phyloP scores from a whole-genome alignment of 1,139 yeast species.

The Suhomyces panamericanus region DNA sequence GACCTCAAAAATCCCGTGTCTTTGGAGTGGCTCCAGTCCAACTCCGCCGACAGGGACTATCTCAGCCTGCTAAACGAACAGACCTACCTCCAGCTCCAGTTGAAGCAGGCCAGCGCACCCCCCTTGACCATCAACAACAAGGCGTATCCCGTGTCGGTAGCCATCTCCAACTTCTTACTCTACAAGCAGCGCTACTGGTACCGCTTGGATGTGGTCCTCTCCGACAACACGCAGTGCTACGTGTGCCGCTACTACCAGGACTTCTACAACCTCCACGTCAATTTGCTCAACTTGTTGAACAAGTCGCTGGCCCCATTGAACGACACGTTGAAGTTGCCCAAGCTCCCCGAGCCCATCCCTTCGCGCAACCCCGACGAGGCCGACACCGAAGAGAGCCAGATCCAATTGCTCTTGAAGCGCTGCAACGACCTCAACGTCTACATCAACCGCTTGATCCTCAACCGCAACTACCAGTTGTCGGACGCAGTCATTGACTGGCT shows the following conservation, averaged over 20 bases:
- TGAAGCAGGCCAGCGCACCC: conserved; percentile 19
- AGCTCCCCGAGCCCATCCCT: conserved; percentile 47
- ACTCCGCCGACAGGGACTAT: conserved; percentile 5
- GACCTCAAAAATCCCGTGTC: conserved; percentile 41
- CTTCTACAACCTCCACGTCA: conserved; percentile 42
- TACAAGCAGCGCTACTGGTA: conserved; percentile 44
- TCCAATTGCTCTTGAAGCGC: conserved; percentile 26
- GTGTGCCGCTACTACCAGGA: conserved; percentile 45
- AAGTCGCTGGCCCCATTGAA: conserved; percentile 15
- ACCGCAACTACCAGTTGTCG: conserved; percentile 29
- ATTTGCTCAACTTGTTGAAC: conserved; percentile 24
- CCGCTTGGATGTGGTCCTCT: conserved; percentile 38
- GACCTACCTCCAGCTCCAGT: conserved; percentile 23
- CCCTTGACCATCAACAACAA: conserved; percentile 35
- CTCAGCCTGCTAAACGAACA: conserved; percentile 16
- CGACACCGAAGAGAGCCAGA: conserved; percentile 11
- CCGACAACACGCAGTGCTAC: conserved; percentile 31
- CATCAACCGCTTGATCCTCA: conserved; percentile 29
- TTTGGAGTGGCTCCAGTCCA: conserved; percentile 34
- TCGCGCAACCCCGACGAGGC: conserved; percentile 17
- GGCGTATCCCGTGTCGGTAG: conserved; percentile 33
- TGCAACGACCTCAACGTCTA: conserved; percentile 39
- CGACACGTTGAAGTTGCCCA: conserved; percentile 33
- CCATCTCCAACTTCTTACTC: conserved; percentile 38
- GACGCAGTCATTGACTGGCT: conserved; percentile 37